Evolutionary conservation across 2,329 filamentous ascomycete genomes (phyloP), one percentile per base, ranked within the genome.

Genomic region (Dothideomycetes sp.): DNA sequence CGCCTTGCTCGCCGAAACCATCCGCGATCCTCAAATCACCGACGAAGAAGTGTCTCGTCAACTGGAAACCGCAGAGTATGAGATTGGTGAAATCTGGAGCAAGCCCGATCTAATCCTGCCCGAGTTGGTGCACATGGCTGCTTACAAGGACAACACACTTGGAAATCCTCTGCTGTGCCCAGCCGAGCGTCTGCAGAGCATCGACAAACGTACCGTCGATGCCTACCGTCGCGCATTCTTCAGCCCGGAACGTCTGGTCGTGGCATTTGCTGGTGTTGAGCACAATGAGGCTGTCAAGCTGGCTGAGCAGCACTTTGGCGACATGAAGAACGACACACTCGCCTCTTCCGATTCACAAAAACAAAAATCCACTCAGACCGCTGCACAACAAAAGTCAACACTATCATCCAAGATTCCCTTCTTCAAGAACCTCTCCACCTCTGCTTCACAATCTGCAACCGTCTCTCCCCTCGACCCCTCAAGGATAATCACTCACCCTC

Each of bases 21-120:
- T 98, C 47, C 82, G 86, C 44, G 76, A 93, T 50, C 86, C 91
- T 5, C 63, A 73, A 41, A 82, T 96, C 50, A 93, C 85, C 7
- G 82, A 93, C 18, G 78, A 84, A 15, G 91, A 98, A 63, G 84
- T 98, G 1, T 65, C 73, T 15, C 78, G 87, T 59, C 91, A 98
- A 65, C 69, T 98, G 16, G 78, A 84, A 58, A 96, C 89, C 5
- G 91, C 89, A 7, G 78, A 88, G 38, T 98, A 96, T 59, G 91
- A 98, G 65, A 91, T 98, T 60, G 78, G 79, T 17, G 91, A 96
- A 68, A 96, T 98, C 43, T 98, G 91, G 91, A 82, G 82, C 53
- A 96, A 94, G 70, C 88, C 91, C 0, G 89, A 96, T 56, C 74
- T 98, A 42, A 96, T 98, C 52, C 68, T 98, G 46, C 91, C 91